Evolutionary conservation across 2,329 filamentous ascomycete species (phyloP), one percentile per base, ranked within the genome.

Genomic region (Ciborinia camelliae): DNA sequence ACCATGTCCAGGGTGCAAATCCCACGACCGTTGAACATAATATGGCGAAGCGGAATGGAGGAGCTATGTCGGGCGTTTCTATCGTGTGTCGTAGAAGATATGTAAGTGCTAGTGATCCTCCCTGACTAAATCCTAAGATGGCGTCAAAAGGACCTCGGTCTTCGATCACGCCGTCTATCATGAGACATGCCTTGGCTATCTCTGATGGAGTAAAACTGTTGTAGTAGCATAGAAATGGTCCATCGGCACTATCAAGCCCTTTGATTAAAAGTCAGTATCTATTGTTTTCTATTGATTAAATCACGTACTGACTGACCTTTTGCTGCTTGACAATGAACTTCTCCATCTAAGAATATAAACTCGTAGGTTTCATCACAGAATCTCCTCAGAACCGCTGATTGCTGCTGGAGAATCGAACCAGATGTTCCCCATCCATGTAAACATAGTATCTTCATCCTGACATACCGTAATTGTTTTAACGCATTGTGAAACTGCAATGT

Each of bases 61-160:
- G 61, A 10, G 51, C 32, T 8, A 18, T 23, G 43, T 63, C 26
- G 9, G 50, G 61, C 6, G 10, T n/a, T 20, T 63, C 61, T 7
- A 63, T 63, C 35, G 35, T 51, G 26, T 66, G 65, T 23, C 62
- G 58, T 3, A 66, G 61, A n/a, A 66, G 37, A 18, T 63, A 43
- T 18, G 65, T 59, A 18, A 61, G 47, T 14, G 61, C 60, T n/a
- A 66, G 18, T n/a, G 65, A 23, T n/a, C 51, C 28, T 12, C 65
- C 65, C 30, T 66, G 65, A 41, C 52, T 59, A 32, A 66, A 66
- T 18, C 65, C 65, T 47, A 66, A 45, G 3, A 66, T 61, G 20
- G 52, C 65, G 54, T 66, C 65, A 37, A 66, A 66, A 5, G 65
- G 65, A 20, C 65, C 65, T 62, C 39, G 9, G 18, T 43, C 39